These are phyloP conservation scores for Nemania serpens DNA, from an alignment of 2,329 filamentous ascomycete genomes.

Conservation along the genomic window DNA sequence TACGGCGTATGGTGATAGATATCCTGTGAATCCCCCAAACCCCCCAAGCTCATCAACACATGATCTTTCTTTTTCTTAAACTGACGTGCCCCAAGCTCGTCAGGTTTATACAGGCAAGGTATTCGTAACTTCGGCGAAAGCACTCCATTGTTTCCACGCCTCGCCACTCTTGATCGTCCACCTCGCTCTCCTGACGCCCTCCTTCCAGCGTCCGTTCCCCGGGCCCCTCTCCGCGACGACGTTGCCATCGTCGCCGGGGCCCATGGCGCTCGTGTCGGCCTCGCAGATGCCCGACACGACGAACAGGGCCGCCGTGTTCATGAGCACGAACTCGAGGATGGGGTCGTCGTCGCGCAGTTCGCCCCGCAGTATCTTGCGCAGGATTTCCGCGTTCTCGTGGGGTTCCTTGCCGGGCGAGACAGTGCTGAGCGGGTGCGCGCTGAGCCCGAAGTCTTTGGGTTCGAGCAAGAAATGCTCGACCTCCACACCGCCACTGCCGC, in stretches of 20 bases:
- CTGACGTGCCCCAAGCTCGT: too few species aligned
- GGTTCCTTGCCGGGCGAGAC: conserved; percentile 88
- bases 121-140: conserved; percentile 85
- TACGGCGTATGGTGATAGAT: neutral
- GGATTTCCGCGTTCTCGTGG: conserved; percentile 82
- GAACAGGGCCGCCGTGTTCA: conserved; percentile 89
- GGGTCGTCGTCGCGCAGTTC: conserved; percentile 77
- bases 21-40: too few species aligned
- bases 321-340: conserved; percentile 88
- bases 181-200: conserved; percentile 83
- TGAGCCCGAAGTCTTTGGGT: conserved; percentile 86
- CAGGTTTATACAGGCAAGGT: conserved; percentile 35
- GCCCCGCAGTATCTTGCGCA: conserved; percentile 75
- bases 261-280: conserved; percentile 78
- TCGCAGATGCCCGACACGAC: conserved; percentile 88
- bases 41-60: neutral
- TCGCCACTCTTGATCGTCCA: conserved; percentile 88
- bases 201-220: conserved; percentile 90
- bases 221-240: conserved; percentile 84
- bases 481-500: conserved; percentile 48
- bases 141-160: conserved; percentile 80
- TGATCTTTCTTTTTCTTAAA: neutral
- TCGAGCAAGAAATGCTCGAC: conserved; percentile 78
- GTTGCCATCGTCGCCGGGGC: conserved; percentile 75
- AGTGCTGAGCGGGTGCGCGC: conserved; percentile 70